These are phyloP conservation scores for Phytomonas serpens DNA, from an alignment of 208 protist genomes.

Conservation along the genomic window DNA sequence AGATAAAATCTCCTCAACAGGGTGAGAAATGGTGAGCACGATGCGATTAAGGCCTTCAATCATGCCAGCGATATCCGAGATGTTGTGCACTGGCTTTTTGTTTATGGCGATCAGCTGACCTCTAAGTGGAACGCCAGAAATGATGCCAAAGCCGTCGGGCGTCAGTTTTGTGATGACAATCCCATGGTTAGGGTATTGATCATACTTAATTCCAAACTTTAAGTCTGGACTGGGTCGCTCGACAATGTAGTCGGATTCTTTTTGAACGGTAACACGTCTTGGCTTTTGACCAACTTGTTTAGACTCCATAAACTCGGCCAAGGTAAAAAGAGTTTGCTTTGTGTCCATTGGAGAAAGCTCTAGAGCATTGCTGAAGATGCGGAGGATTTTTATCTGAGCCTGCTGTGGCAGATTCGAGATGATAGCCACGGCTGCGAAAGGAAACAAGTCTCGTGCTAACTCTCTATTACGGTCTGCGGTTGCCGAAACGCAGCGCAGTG, in stretches of 20 bases:
- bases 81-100: conserved; percentile 34
- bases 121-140: conserved; percentile 64
- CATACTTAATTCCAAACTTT: conserved; percentile 90
- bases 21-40: conserved; percentile 46
- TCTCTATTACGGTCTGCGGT: conserved; percentile 67
- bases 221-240: conserved; percentile 32
- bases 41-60: conserved; percentile 67
- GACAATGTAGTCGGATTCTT: conserved; percentile 43
- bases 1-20: conserved; percentile 42
- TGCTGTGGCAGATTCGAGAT: conserved; percentile 32
- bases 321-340: conserved; percentile 69
- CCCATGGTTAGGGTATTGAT: conserved; percentile 50
- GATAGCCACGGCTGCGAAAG: conserved; percentile 71
- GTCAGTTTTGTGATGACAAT: conserved; percentile 83
- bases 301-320: conserved; percentile 83
- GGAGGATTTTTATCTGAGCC: conserved; percentile 53
- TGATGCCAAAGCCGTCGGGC: conserved; percentile 54
- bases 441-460: conserved; percentile 72
- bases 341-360: conserved; percentile 64
- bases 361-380: conserved; percentile 55
- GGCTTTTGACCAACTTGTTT: conserved; percentile 55
- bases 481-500: conserved; percentile 38
- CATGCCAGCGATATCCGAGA: conserved; percentile 70
- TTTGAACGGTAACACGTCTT: conserved; percentile 31
- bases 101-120: conserved; percentile 72